phyloP scores from a whole-genome alignment of 768 basidiomycete genomes.

The Mrakia blollopis region DNA sequence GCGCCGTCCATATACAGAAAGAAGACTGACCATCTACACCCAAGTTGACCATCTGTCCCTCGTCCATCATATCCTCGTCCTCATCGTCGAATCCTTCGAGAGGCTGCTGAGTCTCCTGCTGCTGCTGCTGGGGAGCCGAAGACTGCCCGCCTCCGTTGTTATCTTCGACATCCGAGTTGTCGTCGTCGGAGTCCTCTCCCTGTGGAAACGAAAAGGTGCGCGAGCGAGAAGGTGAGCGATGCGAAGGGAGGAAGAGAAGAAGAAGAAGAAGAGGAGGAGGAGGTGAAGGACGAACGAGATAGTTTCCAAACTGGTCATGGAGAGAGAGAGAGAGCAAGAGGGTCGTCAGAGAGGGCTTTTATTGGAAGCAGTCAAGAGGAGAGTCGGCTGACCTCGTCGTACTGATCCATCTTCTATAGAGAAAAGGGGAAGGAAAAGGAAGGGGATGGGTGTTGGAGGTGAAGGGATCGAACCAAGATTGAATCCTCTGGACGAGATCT shows the following conservation, averaged over 20 bases:
- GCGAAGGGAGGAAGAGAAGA: not conserved
- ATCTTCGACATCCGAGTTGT: conserved; percentile 31
- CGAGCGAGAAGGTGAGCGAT: not conserved
- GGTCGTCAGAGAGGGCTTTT: not conserved
- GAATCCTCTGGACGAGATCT: not conserved
- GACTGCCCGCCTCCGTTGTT: not conserved
- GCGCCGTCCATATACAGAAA: not conserved
- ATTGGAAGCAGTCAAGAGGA: not conserved
- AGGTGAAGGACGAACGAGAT: conserved; percentile 66
- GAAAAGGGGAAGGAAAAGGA: conserved; percentile 28
- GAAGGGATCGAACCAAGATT: conserved; percentile 11
- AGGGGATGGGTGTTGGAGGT: conserved; percentile 21
- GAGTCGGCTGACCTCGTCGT: conserved; percentile 36
- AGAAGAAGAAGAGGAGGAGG: not conserved
- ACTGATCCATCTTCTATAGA: conserved; percentile 35
- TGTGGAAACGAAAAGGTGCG: not conserved
- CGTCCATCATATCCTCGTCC: conserved; percentile 14
- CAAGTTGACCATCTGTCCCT: conserved; percentile 30
- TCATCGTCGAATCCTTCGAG: conserved; percentile 15
- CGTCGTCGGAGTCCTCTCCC: conserved; percentile 32
- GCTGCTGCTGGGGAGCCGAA: not conserved
- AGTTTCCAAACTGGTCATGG: conserved; percentile 85
- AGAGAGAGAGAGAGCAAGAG: conserved; percentile 6
- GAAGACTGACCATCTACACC: conserved; percentile 40
- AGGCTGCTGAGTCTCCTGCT: conserved; percentile 3